Percentiles rank a stretch among this genome's conserved stretches.
Conservation (phyloP, 306 rosid genomes). For the Styphnolobium japonicum region DNA sequence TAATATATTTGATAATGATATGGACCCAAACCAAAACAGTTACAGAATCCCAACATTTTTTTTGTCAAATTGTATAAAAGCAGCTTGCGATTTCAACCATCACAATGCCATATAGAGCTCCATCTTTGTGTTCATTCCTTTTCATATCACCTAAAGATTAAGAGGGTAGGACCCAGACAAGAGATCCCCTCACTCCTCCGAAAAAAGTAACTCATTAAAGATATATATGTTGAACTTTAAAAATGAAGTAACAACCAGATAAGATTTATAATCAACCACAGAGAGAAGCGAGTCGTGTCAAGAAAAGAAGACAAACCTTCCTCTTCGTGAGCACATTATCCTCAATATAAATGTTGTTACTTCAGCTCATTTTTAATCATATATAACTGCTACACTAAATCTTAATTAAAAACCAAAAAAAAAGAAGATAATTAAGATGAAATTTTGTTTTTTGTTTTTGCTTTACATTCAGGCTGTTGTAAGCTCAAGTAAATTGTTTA, state of each 20-base stretch:
- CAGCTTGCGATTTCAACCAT: not conserved
- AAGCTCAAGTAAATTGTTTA: not conserved
- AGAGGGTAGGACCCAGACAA: slow-evolving; percentile 5
- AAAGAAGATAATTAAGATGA: not conserved
- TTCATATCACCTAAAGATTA: not conserved
- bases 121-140: not conserved
- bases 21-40: slow-evolving; percentile 18
- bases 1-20: not conserved
- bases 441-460: not conserved
- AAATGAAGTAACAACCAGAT: not conserved
- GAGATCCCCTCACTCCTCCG: not conserved
- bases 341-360: not conserved
- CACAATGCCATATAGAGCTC: not conserved
- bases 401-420: not conserved
- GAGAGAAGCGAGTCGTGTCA: not conserved
- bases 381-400: not conserved
- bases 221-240: not conserved
- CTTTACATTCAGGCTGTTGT: not conserved
- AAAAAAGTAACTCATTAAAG: not conserved
- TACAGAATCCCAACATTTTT: not conserved
- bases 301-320: not conserved
- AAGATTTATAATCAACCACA: not conserved
- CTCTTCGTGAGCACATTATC: not conserved
- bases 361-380: not conserved
- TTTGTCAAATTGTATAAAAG: not conserved